phyloP scores from a whole-genome alignment of 1,284 basidiomycete genomes.

The Puccinia hordei region DNA sequence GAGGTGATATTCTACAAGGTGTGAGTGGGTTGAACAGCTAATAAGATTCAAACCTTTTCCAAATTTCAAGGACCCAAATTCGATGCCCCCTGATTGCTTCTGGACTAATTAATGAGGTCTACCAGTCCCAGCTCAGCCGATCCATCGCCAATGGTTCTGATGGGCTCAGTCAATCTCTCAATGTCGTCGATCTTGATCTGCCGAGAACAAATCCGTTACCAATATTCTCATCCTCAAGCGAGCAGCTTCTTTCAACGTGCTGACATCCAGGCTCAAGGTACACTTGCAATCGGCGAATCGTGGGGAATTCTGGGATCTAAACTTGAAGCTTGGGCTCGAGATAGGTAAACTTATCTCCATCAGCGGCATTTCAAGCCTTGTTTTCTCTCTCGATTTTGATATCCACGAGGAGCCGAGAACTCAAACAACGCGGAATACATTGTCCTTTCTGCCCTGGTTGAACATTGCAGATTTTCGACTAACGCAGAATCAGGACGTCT shows the following conservation, averaged over 20 bases:
- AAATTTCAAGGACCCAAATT: not conserved
- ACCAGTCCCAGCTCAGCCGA: constrained; percentile 15
- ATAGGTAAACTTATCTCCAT: constrained; percentile 21
- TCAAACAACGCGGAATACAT: too few species aligned
- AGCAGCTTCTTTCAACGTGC: constrained; percentile 44
- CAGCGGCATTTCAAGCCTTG: not conserved
- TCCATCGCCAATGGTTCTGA: constrained; percentile 38
- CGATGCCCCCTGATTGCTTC: not conserved
- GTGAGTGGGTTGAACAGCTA: constrained; percentile 9
- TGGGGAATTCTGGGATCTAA: constrained; percentile 29
- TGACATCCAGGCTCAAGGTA: constrained; percentile 41
- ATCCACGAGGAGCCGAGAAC: not conserved
- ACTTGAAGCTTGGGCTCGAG: constrained; percentile 40
- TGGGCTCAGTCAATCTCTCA: constrained; percentile 45
- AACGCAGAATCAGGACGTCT: constrained; percentile 32
- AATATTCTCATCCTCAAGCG: not conserved
- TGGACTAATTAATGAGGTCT: not conserved
- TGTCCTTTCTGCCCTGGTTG: too few species aligned
- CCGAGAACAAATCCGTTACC: constrained; percentile 43
- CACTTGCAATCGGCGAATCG: constrained; percentile 31
- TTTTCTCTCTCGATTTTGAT: not conserved
- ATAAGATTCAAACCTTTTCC: not conserved
- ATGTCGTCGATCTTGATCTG: constrained; percentile 46
- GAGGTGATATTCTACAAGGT: constrained; percentile 46
- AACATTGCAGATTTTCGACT: constrained; percentile 5